Evolutionary conservation across 1,284 basidiomycete species (phyloP).

Genomic region (Ceratobasidium sp.): DNA sequence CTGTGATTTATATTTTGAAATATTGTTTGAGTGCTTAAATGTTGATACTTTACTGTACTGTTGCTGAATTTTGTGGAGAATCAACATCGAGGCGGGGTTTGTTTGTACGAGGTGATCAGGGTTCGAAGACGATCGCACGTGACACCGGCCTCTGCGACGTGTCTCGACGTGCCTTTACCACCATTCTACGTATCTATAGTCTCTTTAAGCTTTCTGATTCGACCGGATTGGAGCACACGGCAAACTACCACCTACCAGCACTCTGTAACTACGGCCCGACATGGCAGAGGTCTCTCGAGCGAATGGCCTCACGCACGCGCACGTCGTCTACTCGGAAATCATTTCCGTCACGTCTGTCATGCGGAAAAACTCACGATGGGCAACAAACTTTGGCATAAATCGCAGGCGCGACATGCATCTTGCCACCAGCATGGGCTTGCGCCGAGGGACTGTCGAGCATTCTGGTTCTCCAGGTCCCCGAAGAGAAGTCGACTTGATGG

Average conservation of each 20-base stretch:
- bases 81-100: constrained; percentile 5
- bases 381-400: constrained; percentile 60
- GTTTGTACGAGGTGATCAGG: constrained; percentile 9
- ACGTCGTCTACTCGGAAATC: constrained; percentile 90
- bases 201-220: neutral
- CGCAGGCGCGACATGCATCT: constrained; percentile 73
- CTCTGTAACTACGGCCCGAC: neutral
- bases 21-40: neutral
- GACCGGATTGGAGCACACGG: neutral
- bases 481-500: constrained; percentile 85
- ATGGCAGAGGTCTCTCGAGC: constrained; percentile 18
- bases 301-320: constrained; percentile 57
- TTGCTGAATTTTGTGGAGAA: neutral
- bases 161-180: constrained; percentile 7
- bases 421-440: constrained; percentile 78
- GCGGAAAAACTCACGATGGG: constrained; percentile 97
- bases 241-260: neutral
- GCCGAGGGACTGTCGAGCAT: constrained; percentile 55
- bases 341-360: constrained; percentile 94
- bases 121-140: constrained; percentile 11
- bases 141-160: neutral
- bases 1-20: neutral
- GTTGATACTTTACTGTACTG: neutral
- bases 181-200: neutral
- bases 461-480: constrained; percentile 52